Base-by-base conservation (phyloP, 805 yeast genomes). In the Pichia ethanolica region DNA sequence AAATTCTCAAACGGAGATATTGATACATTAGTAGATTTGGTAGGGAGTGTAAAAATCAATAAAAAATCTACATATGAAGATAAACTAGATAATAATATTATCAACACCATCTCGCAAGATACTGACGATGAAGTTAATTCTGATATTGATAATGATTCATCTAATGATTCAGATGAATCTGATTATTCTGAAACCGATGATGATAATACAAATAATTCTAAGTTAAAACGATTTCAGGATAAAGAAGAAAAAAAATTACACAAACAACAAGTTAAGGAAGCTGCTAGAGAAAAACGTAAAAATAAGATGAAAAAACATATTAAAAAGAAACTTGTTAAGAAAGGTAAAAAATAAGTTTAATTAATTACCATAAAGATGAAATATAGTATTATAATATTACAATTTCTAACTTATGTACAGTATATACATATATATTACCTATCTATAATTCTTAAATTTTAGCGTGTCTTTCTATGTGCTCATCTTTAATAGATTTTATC, bases 221-320 rank as follows among this genome's bases (percentile, higher is more conserved):
- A 78, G 53, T 95, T 95, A 14, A 89, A 91, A 66, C 86, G 83
- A 62, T 74, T 75, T 62, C 84, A 88, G 58, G 87, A 89, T 65
- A 81, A 88, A 66, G 90, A 88, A 41, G 78, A 71, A 11, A 89
- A 88, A 66, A 85, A 81, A 61, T 79, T 75, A 45, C 75, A 95
- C 49, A 86, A 89, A 64, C 79, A 80, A 59, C 81, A 78, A 39
- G 82, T 83, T n/a, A 89, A 86, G 60, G 89, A 81, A 39, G 84
- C 80, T 9, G 82, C 85, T 45, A 79, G 81, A 58, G 95, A 87
- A 59, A 86, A 84, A 68, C 75, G 96, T 49, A 81, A 85, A 59
- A 81, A 79, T 7, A 89, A 89, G 64, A 81, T 89, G 78, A 88
- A 88, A 65, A 89, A 89, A 63, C 85, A 83, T 65, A 67, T 84